These are phyloP conservation scores for Globisporangium camurandrum DNA, from an alignment of 352 stramenopile genomes.

Conservation along the genomic window DNA sequence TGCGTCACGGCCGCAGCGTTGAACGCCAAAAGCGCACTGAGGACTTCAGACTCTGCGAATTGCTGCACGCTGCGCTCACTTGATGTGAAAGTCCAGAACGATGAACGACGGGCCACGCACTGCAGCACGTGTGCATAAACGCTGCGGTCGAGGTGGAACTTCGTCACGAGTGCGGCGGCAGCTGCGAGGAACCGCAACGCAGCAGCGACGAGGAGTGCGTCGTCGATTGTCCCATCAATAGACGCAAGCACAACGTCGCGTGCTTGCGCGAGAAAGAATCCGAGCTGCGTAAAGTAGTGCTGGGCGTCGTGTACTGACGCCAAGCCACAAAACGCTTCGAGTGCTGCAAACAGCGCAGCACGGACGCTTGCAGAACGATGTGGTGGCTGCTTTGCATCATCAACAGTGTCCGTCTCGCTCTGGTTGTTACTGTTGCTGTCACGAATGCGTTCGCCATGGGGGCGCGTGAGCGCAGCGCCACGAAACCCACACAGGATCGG, in stretches of 20 bases:
- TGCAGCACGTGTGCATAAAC: too few relatives aligned
- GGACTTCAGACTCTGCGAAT: conserved; percentile 11
- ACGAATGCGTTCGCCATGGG: too few relatives aligned
- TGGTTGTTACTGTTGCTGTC: neutral
- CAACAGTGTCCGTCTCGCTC: neutral
- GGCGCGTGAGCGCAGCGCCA: conserved; percentile 11
- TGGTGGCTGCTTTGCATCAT: neutral
- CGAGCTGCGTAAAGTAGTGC: conserved; percentile 55
- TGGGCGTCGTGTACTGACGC: conserved; percentile 40
- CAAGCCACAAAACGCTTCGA: conserved; percentile 42
- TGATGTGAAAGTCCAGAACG: too few relatives aligned
- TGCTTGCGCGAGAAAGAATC: conserved; percentile 38
- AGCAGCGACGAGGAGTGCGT: conserved; percentile 18
- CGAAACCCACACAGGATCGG: conserved; percentile 38
- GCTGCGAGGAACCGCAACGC: conserved; percentile 44
- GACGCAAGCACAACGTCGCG: conserved; percentile 16
- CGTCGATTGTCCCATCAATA: neutral
- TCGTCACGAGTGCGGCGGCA: conserved; percentile 25
- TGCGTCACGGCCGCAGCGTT: conserved; percentile 19
- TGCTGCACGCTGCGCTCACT: neutral
- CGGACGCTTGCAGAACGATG: conserved; percentile 5
- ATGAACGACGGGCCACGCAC: too few relatives aligned
- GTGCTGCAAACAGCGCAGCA: conserved; percentile 33
- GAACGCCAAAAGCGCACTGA: conserved; percentile 27
- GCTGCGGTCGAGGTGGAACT: conserved; percentile 46